Conservation (phyloP, 2,329 filamentous ascomycete genomes). For the Aspergillus fijiensis region DNA sequence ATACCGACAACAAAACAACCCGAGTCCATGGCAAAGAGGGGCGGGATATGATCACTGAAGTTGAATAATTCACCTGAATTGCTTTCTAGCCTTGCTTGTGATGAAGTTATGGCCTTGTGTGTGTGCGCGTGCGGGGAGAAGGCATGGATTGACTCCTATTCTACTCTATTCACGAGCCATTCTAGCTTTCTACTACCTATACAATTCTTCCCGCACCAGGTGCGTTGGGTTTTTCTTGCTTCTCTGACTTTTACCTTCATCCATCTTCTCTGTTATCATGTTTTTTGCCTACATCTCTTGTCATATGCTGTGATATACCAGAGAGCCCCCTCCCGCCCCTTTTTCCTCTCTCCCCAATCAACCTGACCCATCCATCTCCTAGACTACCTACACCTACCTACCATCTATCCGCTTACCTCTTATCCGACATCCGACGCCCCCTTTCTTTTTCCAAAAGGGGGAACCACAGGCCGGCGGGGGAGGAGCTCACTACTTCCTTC, state of each 20-base stretch:
- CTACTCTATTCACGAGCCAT: slow-evolving; percentile 19
- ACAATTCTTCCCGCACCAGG: slow-evolving; percentile 15
- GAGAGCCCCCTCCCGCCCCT: slow-evolving; percentile 15
- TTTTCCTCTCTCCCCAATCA: background rate
- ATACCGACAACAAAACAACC: slow-evolving; percentile 52
- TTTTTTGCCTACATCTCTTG: slow-evolving; percentile 15
- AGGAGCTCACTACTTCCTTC: too few species aligned
- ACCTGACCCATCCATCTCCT: background rate
- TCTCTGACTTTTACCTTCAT: slow-evolving; percentile 10
- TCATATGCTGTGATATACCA: slow-evolving; percentile 26
- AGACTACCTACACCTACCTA: background rate
- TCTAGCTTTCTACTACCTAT: slow-evolving; percentile 23
- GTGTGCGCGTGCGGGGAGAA: slow-evolving; percentile 1
- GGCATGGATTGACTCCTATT: slow-evolving; percentile 28
- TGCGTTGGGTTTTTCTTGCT: slow-evolving; percentile 4
- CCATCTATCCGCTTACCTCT: slow-evolving; percentile 1
- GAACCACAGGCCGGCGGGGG: too few species aligned
- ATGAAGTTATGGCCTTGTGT: slow-evolving; percentile 43
- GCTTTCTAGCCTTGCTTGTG: slow-evolving; percentile 31
- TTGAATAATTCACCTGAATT: slow-evolving; percentile 15
- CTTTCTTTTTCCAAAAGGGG: slow-evolving; percentile 11
- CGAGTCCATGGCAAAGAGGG: slow-evolving; percentile 65
- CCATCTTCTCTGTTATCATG: slow-evolving; percentile 13
- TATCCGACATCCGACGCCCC: slow-evolving; percentile 18
- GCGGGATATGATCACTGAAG: slow-evolving; percentile 62